Conservation (phyloP, 768 basidiomycete genomes). For the Ramaria rubella region DNA sequence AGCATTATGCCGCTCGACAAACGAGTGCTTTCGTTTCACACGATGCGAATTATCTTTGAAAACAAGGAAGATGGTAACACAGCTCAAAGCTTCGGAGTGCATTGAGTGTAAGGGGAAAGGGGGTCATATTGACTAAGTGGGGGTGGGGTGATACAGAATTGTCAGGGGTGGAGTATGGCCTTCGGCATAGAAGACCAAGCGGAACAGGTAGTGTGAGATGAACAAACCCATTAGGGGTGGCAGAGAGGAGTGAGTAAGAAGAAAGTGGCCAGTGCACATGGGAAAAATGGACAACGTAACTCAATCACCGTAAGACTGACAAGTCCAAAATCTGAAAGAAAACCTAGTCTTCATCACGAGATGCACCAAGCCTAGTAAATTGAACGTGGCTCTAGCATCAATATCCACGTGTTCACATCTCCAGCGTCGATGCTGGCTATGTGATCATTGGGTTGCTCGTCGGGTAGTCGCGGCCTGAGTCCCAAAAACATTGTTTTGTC, state of each 20-base stretch:
- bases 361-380: neutral
- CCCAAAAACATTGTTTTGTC: constrained; percentile 51
- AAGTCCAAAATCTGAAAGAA: neutral
- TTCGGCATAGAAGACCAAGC: neutral
- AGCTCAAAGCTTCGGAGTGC: too few relatives aligned
- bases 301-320: neutral
- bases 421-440: neutral
- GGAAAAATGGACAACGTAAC: neutral
- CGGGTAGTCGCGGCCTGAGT: neutral
- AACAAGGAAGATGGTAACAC: too few relatives aligned
- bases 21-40: too few relatives aligned
- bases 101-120: too few relatives aligned
- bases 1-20: too few relatives aligned
- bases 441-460: neutral
- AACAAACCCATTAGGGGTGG: too few relatives aligned
- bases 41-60: too few relatives aligned
- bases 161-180: too few relatives aligned
- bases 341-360: neutral
- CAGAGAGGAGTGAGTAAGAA: neutral
- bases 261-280: neutral
- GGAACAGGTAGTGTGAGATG: neutral
- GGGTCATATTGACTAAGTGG: too few relatives aligned
- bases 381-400: neutral
- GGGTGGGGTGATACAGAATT: too few relatives aligned
- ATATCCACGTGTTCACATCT: neutral